Evolutionary conservation across 768 basidiomycete genomes (phyloP).

Genomic region (Panellus pusillus): DNA sequence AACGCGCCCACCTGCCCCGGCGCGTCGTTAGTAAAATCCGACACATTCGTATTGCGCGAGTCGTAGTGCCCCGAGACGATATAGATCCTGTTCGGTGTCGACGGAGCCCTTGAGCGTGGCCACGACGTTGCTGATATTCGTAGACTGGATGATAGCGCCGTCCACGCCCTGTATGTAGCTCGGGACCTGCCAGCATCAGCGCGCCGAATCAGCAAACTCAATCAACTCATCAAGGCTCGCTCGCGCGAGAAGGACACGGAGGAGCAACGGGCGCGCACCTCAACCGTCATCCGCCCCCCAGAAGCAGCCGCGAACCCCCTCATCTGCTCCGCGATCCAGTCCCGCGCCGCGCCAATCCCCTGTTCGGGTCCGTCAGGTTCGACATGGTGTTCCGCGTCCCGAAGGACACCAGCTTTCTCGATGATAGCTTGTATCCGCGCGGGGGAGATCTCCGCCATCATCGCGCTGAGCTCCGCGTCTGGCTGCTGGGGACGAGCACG

Average conservation of each 20-base stretch:
- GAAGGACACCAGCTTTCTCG: slow-evolving; percentile 52
- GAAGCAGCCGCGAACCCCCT: slow-evolving; percentile 37
- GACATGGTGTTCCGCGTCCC: slow-evolving; percentile 56
- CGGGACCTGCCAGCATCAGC: slow-evolving; percentile 28
- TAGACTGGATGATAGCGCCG: slow-evolving; percentile 37
- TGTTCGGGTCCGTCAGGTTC: slow-evolving; percentile 50
- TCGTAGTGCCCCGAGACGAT: slow-evolving; percentile 59
- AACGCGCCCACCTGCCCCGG: slow-evolving; percentile 36
- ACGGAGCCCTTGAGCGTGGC: slow-evolving; percentile 48
- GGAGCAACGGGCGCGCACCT: slow-evolving; percentile 16
- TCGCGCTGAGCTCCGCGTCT: slow-evolving; percentile 41
- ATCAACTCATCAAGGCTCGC: neutral
- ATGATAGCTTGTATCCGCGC: slow-evolving; percentile 47
- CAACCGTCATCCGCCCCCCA: slow-evolving; percentile 42
- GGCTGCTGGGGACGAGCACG: slow-evolving; percentile 40
- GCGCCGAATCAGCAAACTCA: neutral
- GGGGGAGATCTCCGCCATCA: slow-evolving; percentile 48
- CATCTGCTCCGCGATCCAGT: slow-evolving; percentile 55
- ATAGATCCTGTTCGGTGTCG: slow-evolving; percentile 50
- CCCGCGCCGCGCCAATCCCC: slow-evolving; percentile 55
- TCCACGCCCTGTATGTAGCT: slow-evolving; percentile 44
- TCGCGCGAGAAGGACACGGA: neutral
- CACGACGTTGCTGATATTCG: slow-evolving; percentile 51
- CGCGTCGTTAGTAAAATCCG: slow-evolving; percentile 44
- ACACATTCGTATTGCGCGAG: slow-evolving; percentile 40